Conservation (phyloP, 208 protist species). For the Trypanosomatidae sp. region DNA sequence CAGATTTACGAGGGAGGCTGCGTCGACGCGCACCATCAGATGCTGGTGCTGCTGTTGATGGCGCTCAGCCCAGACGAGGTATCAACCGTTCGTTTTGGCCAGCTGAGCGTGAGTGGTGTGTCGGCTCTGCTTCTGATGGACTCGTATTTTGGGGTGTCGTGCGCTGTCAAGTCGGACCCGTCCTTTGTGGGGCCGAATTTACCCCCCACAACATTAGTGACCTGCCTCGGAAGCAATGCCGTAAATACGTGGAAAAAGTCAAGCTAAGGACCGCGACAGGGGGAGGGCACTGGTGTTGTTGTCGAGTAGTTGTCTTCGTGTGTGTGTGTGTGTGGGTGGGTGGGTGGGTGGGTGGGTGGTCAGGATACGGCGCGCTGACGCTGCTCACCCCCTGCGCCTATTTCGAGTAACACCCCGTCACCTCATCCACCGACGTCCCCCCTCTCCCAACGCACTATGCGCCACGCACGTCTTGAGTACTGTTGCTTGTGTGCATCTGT, state of each 20-base stretch:
- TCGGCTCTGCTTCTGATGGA: slow-evolving; percentile 88
- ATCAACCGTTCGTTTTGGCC: slow-evolving; percentile 89
- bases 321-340: not conserved
- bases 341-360: not conserved
- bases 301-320: not conserved
- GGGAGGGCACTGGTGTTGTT: not conserved
- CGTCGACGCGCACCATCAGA: slow-evolving; percentile 91
- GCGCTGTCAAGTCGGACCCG: slow-evolving; percentile 75
- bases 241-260: slow-evolving; percentile 89
- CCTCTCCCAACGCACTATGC: not conserved
- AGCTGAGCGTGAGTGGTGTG: slow-evolving; percentile 60
- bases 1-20: slow-evolving; percentile 88
- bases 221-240: slow-evolving; percentile 85
- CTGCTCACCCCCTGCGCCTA: not conserved
- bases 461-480: not conserved
- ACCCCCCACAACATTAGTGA: slow-evolving; percentile 74
- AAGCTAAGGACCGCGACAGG: slow-evolving; percentile 24
- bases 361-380: not conserved
- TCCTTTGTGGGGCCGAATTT: slow-evolving; percentile 49
- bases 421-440: not conserved
- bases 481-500: not conserved
- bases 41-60: slow-evolving; percentile 92
- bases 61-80: slow-evolving; percentile 90
- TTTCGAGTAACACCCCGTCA: not conserved
- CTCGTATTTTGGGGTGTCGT: slow-evolving; percentile 83